phyloP scores from a whole-genome alignment of 2,329 filamentous ascomycete genomes.

The Neopestalotiopsis sp. region DNA sequence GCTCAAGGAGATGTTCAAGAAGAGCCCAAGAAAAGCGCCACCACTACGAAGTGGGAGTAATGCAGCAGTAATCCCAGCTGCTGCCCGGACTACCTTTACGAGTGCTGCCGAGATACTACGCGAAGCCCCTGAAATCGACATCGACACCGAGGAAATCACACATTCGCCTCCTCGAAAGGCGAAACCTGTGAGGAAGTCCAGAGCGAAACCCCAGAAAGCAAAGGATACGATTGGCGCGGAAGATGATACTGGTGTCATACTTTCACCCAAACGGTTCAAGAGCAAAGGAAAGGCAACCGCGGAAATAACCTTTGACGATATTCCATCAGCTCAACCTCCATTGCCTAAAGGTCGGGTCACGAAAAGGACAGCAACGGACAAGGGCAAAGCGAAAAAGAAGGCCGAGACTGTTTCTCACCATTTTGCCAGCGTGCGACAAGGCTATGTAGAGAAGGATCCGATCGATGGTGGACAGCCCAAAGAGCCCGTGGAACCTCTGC shows the following conservation, averaged over 20 bases:
- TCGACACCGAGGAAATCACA: conserved; percentile 33
- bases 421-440: conserved; percentile 25
- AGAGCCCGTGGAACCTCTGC: not conserved
- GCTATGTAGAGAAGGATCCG: conserved; percentile 18
- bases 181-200: conserved; percentile 25
- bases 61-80: conserved; percentile 42
- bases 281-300: conserved; percentile 43
- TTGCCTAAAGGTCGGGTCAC: conserved; percentile 22
- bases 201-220: conserved; percentile 18
- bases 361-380: conserved; percentile 21
- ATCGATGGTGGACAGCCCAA: not conserved
- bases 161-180: conserved; percentile 29
- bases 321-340: conserved; percentile 17
- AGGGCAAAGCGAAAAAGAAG: conserved; percentile 31
- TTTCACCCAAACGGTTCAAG: conserved; percentile 34
- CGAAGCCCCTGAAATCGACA: conserved; percentile 38
- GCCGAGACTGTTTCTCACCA: conserved; percentile 38
- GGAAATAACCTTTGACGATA: conserved; percentile 19
- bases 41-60: conserved; percentile 43
- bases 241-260: conserved; percentile 25
- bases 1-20: conserved; percentile 53
- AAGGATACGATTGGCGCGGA: conserved; percentile 21
- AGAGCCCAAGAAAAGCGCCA: conserved; percentile 36
- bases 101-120: conserved; percentile 46
- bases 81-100: conserved; percentile 45